A percentile compares a stretch with the other conserved stretches of the same genome.
Conservation (phyloP, 2,329 filamentous ascomycete genomes). For the Scedosporium apiospermum region DNA sequence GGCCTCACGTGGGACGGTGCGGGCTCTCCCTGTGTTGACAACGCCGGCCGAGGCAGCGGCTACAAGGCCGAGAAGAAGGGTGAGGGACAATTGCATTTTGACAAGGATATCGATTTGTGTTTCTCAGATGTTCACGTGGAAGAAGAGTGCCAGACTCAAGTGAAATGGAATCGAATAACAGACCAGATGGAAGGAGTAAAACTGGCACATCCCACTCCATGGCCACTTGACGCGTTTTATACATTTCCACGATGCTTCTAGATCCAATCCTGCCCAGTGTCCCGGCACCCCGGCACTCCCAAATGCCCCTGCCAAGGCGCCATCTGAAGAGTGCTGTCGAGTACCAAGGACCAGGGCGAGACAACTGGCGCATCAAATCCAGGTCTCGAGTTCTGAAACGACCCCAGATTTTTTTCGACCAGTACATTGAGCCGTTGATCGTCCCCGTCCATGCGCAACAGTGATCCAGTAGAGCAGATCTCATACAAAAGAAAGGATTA, state of each 20-base stretch:
- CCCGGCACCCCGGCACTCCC: neutral
- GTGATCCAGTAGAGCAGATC: no score
- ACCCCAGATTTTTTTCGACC: neutral
- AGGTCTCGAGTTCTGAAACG: neutral
- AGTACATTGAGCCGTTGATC: no score
- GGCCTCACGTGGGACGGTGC: slow-evolving; percentile 10
- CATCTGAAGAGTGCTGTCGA: neutral
- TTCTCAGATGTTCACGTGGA: neutral
- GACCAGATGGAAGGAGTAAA: slow-evolving; percentile 9
- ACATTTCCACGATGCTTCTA: neutral
- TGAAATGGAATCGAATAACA: slow-evolving; percentile 1
- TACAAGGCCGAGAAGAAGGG: slow-evolving; percentile 17
- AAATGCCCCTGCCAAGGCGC: neutral
- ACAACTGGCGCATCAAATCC: neutral
- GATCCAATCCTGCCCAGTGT: neutral
- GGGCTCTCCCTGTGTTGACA: slow-evolving; percentile 7
- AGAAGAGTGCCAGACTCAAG: neutral
- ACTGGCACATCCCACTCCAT: neutral
- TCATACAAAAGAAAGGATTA: no score
- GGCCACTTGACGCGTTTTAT: neutral
- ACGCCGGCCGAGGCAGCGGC: slow-evolving; percentile 14
- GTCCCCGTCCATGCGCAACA: no score
- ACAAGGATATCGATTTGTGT: neutral
- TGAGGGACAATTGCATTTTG: slow-evolving; percentile 20
- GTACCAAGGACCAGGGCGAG: neutral